These are phyloP conservation scores for Pezicula rhizophila DNA, from an alignment of 2,329 filamentous ascomycete genomes.

Conservation along the genomic window DNA sequence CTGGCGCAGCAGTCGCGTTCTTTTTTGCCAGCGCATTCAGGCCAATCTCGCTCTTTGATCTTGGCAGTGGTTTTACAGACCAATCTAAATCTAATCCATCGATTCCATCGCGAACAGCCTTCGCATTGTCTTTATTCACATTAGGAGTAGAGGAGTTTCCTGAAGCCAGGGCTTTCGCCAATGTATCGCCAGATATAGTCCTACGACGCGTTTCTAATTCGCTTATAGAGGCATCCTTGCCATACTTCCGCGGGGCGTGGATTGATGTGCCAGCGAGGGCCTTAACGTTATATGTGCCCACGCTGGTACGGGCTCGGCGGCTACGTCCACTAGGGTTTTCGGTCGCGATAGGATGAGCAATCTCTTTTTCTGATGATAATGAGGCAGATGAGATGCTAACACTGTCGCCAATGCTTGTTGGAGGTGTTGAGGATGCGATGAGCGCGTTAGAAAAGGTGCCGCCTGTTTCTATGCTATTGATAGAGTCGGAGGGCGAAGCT, in stretches of 20 bases:
- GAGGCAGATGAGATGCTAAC: conserved; percentile 49
- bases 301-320: conserved; percentile 47
- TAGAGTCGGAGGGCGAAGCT: conserved; percentile 21
- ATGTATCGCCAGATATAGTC: conserved; percentile 37
- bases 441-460: conserved; percentile 20
- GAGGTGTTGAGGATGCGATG: conserved; percentile 44
- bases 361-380: conserved; percentile 18
- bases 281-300: conserved; percentile 62
- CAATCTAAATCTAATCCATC: conserved; percentile 42
- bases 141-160: conserved; percentile 19
- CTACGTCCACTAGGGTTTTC: conserved; percentile 35
- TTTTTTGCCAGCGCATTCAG: conserved; percentile 23
- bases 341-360: neutral
- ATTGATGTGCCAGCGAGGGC: conserved; percentile 55
- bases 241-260: conserved; percentile 37
- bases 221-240: conserved; percentile 38
- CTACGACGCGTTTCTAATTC: conserved; percentile 34
- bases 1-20: conserved; percentile 10
- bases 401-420: conserved; percentile 59
- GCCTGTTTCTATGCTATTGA: conserved; percentile 21
- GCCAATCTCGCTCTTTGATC: conserved; percentile 23
- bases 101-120: conserved; percentile 32
- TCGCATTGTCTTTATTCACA: conserved; percentile 21
- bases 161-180: conserved; percentile 24
- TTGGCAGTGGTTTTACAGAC: conserved; percentile 34